Base-by-base conservation (phyloP, 306 rosid species). In the Vigna hirtella region DNA sequence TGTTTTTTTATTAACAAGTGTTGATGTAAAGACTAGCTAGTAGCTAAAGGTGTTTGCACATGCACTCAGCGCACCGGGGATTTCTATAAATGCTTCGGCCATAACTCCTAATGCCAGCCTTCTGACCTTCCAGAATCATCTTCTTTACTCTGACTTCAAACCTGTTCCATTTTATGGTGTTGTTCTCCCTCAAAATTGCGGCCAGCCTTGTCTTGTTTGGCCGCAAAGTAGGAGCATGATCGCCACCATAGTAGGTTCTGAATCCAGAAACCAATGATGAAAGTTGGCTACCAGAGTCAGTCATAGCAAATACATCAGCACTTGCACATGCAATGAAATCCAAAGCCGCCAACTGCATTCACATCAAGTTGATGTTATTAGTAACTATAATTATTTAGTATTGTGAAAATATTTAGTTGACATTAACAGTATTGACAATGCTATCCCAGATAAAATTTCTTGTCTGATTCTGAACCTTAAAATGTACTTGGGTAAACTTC, bases 271-370 rank as follows among this genome's bases (percentile, higher is more conserved):
- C 99, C 79, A 95, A 66, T 45, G 99, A 95, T 49, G 99, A 93
- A 66, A 95, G 90, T 91, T 95, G 98, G 91, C 99, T 92, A 58
- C 99, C 98, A 15, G 99, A 91, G 72, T 95, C 99, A 0, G 98
- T 95, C 96, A 95, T 95, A 65, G 98, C 93, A 63, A 95, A 95
- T 53, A 95, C 98, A 88, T 95, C 89, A 18, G 98, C 89, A 70
- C 92, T 93, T 77, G 97, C 96, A 78, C 98, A 95, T 2, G 96
- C 96, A 43, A 95, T 91, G 69, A 92, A 91, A 79, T 95, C 99
- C 88, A 95, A 83, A 30, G 99, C 99, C 68, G 98, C 99, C 73
- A 95, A 65, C 98, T 92, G 89, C 91, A 87, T 72, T 74, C 7
- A 77, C 77, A 84, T 47, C 65, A 74, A 53, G 1, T 72, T 17